These are phyloP conservation scores for Aspergillus transmontanensis DNA, from an alignment of 2,329 filamentous ascomycete species.

Conservation along the genomic window DNA sequence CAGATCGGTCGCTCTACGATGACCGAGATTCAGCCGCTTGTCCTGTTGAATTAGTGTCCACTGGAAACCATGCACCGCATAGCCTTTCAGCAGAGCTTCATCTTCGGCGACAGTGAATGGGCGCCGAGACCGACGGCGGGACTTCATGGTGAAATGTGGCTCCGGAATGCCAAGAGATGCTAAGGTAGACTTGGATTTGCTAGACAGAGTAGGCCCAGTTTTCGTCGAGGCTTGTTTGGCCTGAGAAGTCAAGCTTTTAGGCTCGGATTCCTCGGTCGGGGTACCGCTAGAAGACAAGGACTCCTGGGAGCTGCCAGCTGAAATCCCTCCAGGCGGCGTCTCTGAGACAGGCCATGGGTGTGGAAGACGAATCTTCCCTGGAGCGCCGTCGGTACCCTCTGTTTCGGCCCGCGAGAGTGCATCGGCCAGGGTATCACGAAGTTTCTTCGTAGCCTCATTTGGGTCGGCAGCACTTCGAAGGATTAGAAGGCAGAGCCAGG, in stretches of 20 bases:
- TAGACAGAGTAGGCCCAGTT: slow-evolving; percentile 32
- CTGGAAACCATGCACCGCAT: slow-evolving; percentile 59
- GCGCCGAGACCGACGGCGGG: slow-evolving; percentile 55
- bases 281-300: slow-evolving; percentile 22
- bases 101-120: slow-evolving; percentile 62
- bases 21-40: slow-evolving; percentile 51
- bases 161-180: slow-evolving; percentile 51
- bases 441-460: slow-evolving; percentile 38
- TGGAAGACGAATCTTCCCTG: slow-evolving; percentile 29
- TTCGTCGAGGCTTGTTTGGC: slow-evolving; percentile 24
- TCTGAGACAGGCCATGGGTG: slow-evolving; percentile 25
- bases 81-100: slow-evolving; percentile 59
- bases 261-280: slow-evolving; percentile 20
- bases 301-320: slow-evolving; percentile 19
- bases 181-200: slow-evolving; percentile 35
- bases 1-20: slow-evolving; percentile 60
- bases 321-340: slow-evolving; percentile 15
- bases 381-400: slow-evolving; percentile 23
- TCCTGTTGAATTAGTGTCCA: slow-evolving; percentile 65
- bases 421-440: slow-evolving; percentile 40
- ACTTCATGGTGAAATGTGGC: slow-evolving; percentile 50
- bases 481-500: background rate
- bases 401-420: slow-evolving; percentile 35
- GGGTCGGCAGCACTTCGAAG: slow-evolving; percentile 31
- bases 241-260: slow-evolving; percentile 14